A percentile compares a stretch with the other conserved stretches of the same genome.
phyloP scores from a whole-genome alignment of 331 rosid species.

The Acacia concinna region DNA sequence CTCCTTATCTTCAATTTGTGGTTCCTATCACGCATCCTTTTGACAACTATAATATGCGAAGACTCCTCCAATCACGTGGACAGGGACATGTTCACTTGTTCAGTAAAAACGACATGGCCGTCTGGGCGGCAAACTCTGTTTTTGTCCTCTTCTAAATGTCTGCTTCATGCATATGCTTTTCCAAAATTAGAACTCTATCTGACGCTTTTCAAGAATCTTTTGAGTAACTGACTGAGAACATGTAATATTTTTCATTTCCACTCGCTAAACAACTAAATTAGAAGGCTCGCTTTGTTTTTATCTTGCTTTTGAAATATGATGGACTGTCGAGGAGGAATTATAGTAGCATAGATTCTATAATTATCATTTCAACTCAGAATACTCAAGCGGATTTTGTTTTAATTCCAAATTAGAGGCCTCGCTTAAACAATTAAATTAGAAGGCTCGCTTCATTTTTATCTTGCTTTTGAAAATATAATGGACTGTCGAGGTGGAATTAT shows the following conservation, averaged over 20 bases:
- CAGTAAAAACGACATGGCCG: neutral
- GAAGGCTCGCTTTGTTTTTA: neutral
- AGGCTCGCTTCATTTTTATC: neutral
- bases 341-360: neutral
- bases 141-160: neutral
- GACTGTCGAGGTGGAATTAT: neutral
- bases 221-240: neutral
- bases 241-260: neutral
- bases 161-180: neutral
- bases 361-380: neutral
- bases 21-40: neutral
- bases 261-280: neutral
- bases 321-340: neutral
- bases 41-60: neutral
- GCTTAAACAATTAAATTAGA: neutral
- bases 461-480: constrained; percentile 1
- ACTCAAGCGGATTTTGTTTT: neutral
- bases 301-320: constrained; percentile 2
- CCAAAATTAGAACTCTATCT: neutral
- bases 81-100: neutral
- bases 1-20: neutral
- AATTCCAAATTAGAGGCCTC: neutral
- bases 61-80: neutral
- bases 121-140: neutral
- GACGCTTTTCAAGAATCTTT: neutral